Evolutionary conservation across 139 green algal genomes (phyloP).

Genomic region (Micractinium sp.): DNA sequence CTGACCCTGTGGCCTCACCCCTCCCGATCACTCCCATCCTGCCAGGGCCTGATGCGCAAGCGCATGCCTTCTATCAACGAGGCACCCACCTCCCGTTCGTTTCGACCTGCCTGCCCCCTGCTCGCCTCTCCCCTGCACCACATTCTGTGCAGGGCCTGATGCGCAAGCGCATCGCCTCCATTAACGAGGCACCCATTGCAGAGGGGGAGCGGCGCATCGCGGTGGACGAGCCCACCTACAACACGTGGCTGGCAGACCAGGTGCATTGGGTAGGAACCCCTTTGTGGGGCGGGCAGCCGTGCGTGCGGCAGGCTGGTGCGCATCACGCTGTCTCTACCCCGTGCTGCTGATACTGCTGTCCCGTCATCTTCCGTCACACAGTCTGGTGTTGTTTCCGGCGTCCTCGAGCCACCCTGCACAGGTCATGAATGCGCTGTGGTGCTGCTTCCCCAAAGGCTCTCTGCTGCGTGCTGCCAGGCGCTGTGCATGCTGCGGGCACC

Average conservation of each 20-base stretch:
- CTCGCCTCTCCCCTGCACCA: neutral
- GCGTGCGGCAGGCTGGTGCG: too few species aligned
- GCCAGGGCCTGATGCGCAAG: neutral
- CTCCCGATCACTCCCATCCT: too few species aligned
- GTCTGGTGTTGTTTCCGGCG: too few species aligned
- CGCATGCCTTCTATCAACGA: neutral
- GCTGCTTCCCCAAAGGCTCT: too few species aligned
- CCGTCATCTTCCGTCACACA: too few species aligned
- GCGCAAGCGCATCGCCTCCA: conserved; percentile 52
- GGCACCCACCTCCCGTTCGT: neutral
- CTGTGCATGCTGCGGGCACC: neutral
- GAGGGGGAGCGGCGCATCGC: conserved; percentile 39
- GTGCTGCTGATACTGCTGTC: too few species aligned
- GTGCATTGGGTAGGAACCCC: neutral
- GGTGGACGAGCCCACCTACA: conserved; percentile 9
- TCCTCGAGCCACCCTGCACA: too few species aligned
- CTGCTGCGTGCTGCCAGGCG: neutral
- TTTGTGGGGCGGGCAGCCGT: too few species aligned
- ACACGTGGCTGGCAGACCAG: conserved; percentile 34
- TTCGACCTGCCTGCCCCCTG: neutral
- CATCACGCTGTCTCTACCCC: too few species aligned
- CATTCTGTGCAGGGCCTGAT: conserved; percentile 34
- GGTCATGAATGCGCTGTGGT: too few species aligned
- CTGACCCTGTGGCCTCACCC: too few species aligned
- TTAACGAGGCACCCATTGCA: conserved; percentile 52